A percentile compares a stretch with the other conserved stretches of the same genome.
Conservation (phyloP, 1,284 basidiomycete genomes). For the Trichosporon ovoides region DNA sequence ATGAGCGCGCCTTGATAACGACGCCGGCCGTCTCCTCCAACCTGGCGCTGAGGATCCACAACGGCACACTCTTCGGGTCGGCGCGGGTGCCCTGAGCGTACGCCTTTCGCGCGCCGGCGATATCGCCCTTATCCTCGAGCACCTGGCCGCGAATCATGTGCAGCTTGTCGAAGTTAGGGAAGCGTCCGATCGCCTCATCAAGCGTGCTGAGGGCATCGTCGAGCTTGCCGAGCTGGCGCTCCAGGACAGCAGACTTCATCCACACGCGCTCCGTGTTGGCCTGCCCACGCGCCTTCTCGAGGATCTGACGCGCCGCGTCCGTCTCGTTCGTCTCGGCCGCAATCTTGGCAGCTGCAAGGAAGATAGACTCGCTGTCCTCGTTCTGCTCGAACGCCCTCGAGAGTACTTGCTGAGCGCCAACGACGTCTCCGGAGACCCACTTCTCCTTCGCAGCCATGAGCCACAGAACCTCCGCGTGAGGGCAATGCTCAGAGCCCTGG, state of each 20-base stretch:
- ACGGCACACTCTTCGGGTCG: slow-evolving; percentile 70
- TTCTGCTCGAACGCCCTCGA: slow-evolving; percentile 89
- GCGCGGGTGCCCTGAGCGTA: slow-evolving; percentile 75
- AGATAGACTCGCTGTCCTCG: slow-evolving; percentile 93
- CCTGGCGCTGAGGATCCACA: slow-evolving; percentile 83
- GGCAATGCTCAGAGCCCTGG: slow-evolving; percentile 79
- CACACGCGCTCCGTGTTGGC: slow-evolving; percentile 90
- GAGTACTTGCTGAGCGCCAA: slow-evolving; percentile 77
- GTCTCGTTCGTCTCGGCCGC: slow-evolving; percentile 90
- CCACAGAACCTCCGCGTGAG: slow-evolving; percentile 93
- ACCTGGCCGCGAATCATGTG: slow-evolving; percentile 98
- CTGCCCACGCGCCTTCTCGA: slow-evolving; percentile 79
- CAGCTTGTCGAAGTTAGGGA: slow-evolving; percentile 80
- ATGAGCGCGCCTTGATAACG: slow-evolving; percentile 85
- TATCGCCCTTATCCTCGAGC: slow-evolving; percentile 57
- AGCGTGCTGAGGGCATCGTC: slow-evolving; percentile 70
- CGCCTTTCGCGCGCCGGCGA: slow-evolving; percentile 64
- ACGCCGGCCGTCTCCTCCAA: slow-evolving; percentile 82
- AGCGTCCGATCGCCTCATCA: slow-evolving; percentile 68
- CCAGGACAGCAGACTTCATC: slow-evolving; percentile 97
- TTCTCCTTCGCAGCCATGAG: slow-evolving; percentile 95
- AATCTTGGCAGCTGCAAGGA: slow-evolving; percentile 92
- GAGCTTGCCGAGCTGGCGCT: slow-evolving; percentile 75
- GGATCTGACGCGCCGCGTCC: slow-evolving; percentile 73
- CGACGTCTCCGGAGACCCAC: slow-evolving; percentile 81